phyloP scores from a whole-genome alignment of 2,329 filamentous ascomycete species.

The Chalaropsis thielavioides region DNA sequence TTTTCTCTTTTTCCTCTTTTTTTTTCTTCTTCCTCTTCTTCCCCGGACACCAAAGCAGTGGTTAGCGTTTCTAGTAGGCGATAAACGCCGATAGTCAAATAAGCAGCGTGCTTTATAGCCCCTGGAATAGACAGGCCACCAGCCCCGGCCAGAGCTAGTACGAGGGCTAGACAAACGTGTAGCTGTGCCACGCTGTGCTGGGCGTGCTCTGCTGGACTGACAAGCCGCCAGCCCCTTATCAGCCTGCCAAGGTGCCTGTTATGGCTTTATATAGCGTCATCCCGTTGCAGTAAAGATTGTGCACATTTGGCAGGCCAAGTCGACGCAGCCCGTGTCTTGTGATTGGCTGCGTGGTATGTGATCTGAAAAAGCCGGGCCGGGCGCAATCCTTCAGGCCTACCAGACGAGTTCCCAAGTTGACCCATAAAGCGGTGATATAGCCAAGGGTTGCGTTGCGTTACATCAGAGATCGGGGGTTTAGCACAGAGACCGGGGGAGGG shows the following conservation, averaged over 20 bases:
- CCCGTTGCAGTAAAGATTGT: conserved; percentile 4
- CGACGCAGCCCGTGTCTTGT: neutral
- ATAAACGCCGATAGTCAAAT: neutral
- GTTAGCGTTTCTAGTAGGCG: neutral
- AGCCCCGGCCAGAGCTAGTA: no score
- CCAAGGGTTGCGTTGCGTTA: neutral
- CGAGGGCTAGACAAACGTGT: no score
- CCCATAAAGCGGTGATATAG: neutral
- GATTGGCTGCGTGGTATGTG: neutral
- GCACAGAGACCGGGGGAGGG: neutral
- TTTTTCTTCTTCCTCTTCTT: no score
- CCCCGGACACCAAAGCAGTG: no score
- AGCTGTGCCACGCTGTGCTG: no score
- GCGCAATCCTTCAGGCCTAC: neutral
- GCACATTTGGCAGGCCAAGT: neutral
- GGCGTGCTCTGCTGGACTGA: no score
- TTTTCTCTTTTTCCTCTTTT: no score
- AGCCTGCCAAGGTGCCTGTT: neutral
- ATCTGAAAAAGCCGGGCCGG: neutral
- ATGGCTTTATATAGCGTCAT: neutral
- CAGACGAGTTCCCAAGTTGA: no score
- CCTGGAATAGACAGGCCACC: neutral
- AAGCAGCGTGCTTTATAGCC: neutral
- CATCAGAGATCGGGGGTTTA: neutral
- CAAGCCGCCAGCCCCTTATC: no score